phyloP scores from a whole-genome alignment of 352 stramenopile genomes.

The Pythium insidiosum region DNA sequence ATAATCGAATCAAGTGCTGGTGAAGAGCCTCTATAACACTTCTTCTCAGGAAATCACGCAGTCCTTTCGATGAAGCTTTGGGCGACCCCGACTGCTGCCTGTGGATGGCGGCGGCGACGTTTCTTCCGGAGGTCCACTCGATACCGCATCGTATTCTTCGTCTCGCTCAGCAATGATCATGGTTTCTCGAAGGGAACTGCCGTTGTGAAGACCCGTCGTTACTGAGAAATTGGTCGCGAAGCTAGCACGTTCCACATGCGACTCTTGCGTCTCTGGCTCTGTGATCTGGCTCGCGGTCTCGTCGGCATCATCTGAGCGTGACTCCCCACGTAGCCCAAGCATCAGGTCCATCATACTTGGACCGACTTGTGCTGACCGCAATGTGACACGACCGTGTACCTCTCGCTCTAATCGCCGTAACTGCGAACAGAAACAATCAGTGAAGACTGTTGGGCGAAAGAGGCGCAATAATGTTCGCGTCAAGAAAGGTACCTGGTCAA shows the following conservation, averaged over 20 bases:
- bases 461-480: neutral
- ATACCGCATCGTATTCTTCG: constrained; percentile 21
- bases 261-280: constrained; percentile 22
- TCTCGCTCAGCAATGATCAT: constrained; percentile 62
- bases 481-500: constrained; percentile 38
- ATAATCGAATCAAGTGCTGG: too few species aligned
- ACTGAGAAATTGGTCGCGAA: constrained; percentile 59
- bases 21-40: too few species aligned
- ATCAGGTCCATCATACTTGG: constrained; percentile 76
- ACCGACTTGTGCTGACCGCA: constrained; percentile 47
- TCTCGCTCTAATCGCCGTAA: constrained; percentile 44
- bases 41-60: too few species aligned
- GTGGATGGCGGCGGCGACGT: neutral
- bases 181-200: constrained; percentile 47
- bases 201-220: constrained; percentile 33
- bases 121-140: constrained; percentile 8
- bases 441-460: too few species aligned
- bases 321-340: constrained; percentile 42
- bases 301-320: constrained; percentile 24
- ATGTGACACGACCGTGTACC: constrained; percentile 47
- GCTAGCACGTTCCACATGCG: constrained; percentile 41
- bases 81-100: constrained; percentile 1
- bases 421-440: too few species aligned
- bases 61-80: too few species aligned
- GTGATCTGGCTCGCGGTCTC: constrained; percentile 38